phyloP scores from a whole-genome alignment of 306 rosid genomes.

The Senna siamea region DNA sequence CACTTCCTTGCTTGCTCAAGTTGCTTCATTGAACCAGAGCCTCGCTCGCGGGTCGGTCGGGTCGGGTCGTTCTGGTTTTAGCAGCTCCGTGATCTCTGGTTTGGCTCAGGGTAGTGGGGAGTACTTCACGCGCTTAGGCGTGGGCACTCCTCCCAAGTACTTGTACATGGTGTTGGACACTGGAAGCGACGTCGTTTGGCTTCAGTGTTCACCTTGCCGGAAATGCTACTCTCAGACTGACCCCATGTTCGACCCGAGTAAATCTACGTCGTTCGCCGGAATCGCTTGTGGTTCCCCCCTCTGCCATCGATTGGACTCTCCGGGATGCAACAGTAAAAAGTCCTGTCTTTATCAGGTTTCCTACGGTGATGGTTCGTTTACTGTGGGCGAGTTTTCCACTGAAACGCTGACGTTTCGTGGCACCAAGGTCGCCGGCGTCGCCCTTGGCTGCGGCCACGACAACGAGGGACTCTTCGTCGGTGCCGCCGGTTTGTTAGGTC shows the following conservation, averaged over 20 bases:
- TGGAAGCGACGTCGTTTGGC: constrained; percentile 74
- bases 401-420: constrained; percentile 72
- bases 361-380: constrained; percentile 75
- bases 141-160: constrained; percentile 67
- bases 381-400: constrained; percentile 59
- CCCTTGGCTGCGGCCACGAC: constrained; percentile 76
- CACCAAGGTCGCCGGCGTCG: constrained; percentile 53
- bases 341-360: constrained; percentile 69
- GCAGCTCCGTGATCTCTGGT: constrained; percentile 69
- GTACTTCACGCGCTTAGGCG: constrained; percentile 82
- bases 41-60: constrained; percentile 5
- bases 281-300: constrained; percentile 58
- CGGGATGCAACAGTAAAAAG: constrained; percentile 47
- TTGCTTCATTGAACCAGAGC: constrained; percentile 21
- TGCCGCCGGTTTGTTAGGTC: constrained; percentile 72
- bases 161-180: constrained; percentile 72
- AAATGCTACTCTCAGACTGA: constrained; percentile 70
- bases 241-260: constrained; percentile 63
- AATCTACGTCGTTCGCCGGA: constrained; percentile 46
- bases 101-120: constrained; percentile 76
- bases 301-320: constrained; percentile 60
- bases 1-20: constrained; percentile 22
- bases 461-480: constrained; percentile 72
- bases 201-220: constrained; percentile 68
- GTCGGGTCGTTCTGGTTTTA: constrained; percentile 42